These are phyloP conservation scores for Achaetomiella virescens DNA, from an alignment of 495 filamentous ascomycete genomes.

Conservation along the genomic window DNA sequence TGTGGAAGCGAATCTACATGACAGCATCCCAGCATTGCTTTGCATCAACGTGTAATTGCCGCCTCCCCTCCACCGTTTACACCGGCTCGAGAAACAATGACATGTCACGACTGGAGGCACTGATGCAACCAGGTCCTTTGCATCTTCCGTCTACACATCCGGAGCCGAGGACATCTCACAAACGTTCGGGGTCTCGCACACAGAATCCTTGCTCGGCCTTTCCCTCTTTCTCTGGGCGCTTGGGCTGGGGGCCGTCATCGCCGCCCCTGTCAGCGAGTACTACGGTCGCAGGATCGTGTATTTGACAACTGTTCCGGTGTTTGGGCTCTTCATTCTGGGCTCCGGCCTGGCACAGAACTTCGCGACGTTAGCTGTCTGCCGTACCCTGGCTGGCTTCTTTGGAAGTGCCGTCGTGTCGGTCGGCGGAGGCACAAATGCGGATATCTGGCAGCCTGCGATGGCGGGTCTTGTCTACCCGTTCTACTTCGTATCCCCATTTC, in stretches of 20 bases:
- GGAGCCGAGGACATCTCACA: not conserved
- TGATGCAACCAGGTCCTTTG: slow-evolving; percentile 1
- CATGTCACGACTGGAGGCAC: not conserved
- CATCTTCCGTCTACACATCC: slow-evolving; percentile 6
- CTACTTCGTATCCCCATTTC: slow-evolving; percentile 9
- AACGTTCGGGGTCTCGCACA: slow-evolving; percentile 1
- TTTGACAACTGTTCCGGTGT: slow-evolving; percentile 6
- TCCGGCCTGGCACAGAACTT: slow-evolving; percentile 7
- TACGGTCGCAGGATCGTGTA: slow-evolving; percentile 10
- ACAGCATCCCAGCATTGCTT: slow-evolving; percentile 3
- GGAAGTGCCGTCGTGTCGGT: slow-evolving; percentile 6
- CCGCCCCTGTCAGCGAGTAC: slow-evolving; percentile 5
- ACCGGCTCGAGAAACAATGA: too few species aligned
- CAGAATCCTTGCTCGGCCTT: slow-evolving; percentile 5
- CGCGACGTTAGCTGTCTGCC: not conserved
- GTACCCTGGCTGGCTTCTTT: slow-evolving; percentile 8
- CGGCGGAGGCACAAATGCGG: slow-evolving; percentile 6
- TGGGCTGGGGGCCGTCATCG: slow-evolving; percentile 8
- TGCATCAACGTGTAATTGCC: slow-evolving; percentile 1
- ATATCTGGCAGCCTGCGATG: slow-evolving; percentile 2
- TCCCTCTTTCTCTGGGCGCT: slow-evolving; percentile 9
- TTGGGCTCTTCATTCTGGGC: slow-evolving; percentile 6
- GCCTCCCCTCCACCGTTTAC: not conserved
- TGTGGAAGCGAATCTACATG: slow-evolving; percentile 10
- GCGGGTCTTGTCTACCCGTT: slow-evolving; percentile 7